Percentiles rank a stretch among this genome's conserved stretches.
Conservation (phyloP, 2,329 filamentous ascomycete species). For the Botrytis sinoallii region DNA sequence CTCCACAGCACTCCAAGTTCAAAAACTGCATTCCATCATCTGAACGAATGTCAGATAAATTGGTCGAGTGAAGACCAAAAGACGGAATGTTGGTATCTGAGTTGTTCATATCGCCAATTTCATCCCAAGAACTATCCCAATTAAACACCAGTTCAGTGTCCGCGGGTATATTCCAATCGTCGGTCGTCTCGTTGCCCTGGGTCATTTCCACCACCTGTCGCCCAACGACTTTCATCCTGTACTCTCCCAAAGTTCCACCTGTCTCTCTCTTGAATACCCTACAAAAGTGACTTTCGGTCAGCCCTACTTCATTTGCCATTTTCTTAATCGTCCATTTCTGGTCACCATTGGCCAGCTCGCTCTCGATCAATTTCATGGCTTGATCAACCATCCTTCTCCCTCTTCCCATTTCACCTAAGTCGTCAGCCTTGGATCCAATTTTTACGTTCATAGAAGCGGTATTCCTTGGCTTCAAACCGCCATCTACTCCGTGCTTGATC, state of each 20-base stretch:
- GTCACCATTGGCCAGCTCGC: not conserved
- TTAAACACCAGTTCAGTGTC: not conserved
- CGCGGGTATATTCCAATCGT: not conserved
- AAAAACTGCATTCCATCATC: constrained; percentile 7
- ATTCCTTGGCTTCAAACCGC: no score
- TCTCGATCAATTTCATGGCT: not conserved
- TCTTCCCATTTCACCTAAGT: constrained; percentile 3
- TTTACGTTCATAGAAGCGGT: not conserved
- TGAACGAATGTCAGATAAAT: not conserved
- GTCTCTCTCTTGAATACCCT: constrained; percentile 53
- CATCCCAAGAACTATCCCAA: not conserved
- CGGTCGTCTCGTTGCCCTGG: no score
- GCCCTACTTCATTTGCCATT: constrained; percentile 49
- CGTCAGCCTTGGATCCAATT: not conserved
- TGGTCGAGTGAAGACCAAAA: not conserved
- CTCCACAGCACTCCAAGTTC: not conserved
- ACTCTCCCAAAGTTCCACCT: constrained; percentile 21
- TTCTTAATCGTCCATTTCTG: constrained; percentile 42
- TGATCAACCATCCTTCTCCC: not conserved
- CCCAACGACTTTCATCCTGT: not conserved
- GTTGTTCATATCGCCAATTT: no score
- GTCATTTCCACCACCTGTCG: not conserved
- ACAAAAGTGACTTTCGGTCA: constrained; percentile 58
- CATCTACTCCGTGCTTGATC: no score
- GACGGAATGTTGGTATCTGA: not conserved